These are phyloP conservation scores for Trichophyton equinum DNA, from an alignment of 2,329 filamentous ascomycete genomes.

Conservation along the genomic window DNA sequence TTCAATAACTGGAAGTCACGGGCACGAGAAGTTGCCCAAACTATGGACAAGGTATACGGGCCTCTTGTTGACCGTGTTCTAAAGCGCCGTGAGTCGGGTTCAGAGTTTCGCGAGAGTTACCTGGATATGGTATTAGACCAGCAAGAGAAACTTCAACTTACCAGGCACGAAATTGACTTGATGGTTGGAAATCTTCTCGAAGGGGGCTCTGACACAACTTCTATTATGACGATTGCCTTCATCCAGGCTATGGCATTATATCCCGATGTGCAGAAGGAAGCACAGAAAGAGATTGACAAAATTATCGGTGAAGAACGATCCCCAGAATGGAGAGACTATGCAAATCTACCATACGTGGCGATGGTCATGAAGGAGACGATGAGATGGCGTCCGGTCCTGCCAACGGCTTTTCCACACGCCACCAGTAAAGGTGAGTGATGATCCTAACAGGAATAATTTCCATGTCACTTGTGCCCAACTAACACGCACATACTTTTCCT, in stretches of 20 bases:
- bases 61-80: background rate
- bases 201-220: conserved; percentile 35
- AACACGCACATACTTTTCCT: background rate
- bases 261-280: conserved; percentile 35
- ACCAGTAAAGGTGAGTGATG: conserved; percentile 20
- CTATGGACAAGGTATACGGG: background rate
- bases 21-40: background rate
- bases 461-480: background rate
- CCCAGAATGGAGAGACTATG: conserved; percentile 28
- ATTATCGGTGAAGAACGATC: conserved; percentile 23
- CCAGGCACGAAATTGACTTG: background rate
- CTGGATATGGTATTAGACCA: background rate
- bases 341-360: conserved; percentile 25
- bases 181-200: conserved; percentile 14
- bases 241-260: conserved; percentile 39
- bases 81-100: background rate
- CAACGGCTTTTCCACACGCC: conserved; percentile 38
- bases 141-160: background rate
- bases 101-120: background rate
- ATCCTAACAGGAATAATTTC: background rate
- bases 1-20: conserved; percentile 1
- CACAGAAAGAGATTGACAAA: conserved; percentile 31
- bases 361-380: conserved; percentile 28
- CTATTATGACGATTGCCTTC: conserved; percentile 37
- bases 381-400: conserved; percentile 31